Base-by-base conservation (phyloP, 106 monocot species). In the Alisma plantagoaquatica region DNA sequence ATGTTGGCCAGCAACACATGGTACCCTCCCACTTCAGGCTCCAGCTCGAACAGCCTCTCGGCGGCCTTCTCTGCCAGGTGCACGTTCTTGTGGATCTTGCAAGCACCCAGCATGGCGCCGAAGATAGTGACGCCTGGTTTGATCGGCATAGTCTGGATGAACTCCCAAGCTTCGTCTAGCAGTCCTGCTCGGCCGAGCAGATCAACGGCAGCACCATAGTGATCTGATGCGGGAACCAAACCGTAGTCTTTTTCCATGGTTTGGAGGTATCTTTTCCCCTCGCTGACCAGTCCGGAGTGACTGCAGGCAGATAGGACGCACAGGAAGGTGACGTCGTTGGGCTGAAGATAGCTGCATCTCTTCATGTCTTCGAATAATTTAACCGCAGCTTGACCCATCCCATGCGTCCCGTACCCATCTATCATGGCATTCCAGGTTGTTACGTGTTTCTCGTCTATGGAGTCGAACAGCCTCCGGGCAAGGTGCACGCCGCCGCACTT, bases 51-150 rank as follows among this genome's bases (percentile, higher is more conserved):
- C 24, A 80, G 56, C 45, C 76, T 81, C 56, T 77, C 71, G 2
- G 86, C 86, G 1, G 86, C 86, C 29, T 65, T 1, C 70, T 86
- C 77, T 3, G 70, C 80, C 17, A 86, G 28, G 30, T 57, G 52
- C 12, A 61, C 74, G 17, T 62, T 48, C 29, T 66, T 65, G 28
- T 71, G 67, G 6, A 51, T 81, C 53, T 53, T 66, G 56, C 86
- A 86, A 5, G 77, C 77, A 46, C 76, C 76, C 4, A 86, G 71
- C 71, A 81, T 56, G 59, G 86, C 75, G 18, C 80, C 77, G 77
- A 73, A 81, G 10, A 61, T 43, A 14, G 32, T 43, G 23, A 28
- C 19, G 17, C 27, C 61, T 4, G 61, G 33, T 49, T 46, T 2
- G 29, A 50, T 31, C 17, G 61, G 61, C 61, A 63, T 51, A 14